A percentile compares a stretch with the other conserved stretches of the same genome.
phyloP scores from a whole-genome alignment of 73 alveolate genomes.

The Paramecium primaurelia region DNA sequence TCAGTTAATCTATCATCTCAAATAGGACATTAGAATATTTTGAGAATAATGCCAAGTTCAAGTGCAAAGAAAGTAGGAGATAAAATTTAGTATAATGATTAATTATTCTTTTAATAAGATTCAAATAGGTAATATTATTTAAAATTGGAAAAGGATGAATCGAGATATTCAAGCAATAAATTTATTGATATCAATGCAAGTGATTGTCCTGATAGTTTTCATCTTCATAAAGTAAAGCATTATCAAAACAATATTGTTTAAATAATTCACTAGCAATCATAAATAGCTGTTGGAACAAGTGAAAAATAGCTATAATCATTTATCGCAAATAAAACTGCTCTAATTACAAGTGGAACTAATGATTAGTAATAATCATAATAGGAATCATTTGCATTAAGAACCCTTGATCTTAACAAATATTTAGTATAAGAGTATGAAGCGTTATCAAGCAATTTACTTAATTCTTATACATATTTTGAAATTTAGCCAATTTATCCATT shows the following conservation, averaged over 20 bases:
- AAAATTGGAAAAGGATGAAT: not conserved
- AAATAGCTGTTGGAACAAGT: not conserved
- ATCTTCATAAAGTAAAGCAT: not conserved
- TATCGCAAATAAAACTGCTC: not conserved
- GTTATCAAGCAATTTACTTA: not conserved
- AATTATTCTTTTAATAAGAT: not conserved
- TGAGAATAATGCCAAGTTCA: not conserved
- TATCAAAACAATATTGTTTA: not conserved
- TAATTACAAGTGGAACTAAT: not conserved
- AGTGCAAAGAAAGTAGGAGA: not conserved
- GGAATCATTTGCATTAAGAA: not conserved
- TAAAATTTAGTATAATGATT: not conserved
- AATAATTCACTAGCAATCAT: not conserved
- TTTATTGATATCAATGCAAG: not conserved
- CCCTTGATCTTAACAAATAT: not conserved
- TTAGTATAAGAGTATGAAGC: not conserved
- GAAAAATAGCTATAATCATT: not conserved
- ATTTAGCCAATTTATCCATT: not conserved
- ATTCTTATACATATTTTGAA: not conserved
- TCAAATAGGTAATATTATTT: not conserved
- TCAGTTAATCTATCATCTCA: not conserved
- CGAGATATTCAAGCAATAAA: not conserved
- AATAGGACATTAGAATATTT: not conserved
- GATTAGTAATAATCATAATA: not conserved
- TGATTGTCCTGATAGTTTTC: not conserved